phyloP scores from a whole-genome alignment of 768 basidiomycete genomes.

The Lentinula guzmanii region DNA sequence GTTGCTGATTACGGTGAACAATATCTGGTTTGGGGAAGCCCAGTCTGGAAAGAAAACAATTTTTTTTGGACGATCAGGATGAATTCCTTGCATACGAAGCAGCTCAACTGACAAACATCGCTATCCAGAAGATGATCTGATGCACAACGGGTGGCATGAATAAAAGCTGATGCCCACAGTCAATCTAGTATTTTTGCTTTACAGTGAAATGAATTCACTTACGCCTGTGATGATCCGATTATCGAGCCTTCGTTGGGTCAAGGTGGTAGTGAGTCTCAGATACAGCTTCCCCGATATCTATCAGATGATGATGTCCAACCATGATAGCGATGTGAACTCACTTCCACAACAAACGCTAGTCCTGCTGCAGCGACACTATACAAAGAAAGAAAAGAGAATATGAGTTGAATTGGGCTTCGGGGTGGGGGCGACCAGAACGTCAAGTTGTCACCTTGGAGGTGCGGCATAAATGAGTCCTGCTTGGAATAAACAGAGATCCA shows the following conservation, averaged over 20 bases:
- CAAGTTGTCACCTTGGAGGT: conserved; percentile 2
- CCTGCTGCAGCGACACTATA: conserved; percentile 5
- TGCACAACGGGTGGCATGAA: conserved; percentile 1
- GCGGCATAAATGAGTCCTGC: conserved; percentile 11
- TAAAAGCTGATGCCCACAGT: conserved; percentile 3
- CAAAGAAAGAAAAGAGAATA: not conserved
- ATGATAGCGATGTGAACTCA: not conserved
- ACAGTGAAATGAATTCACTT: not conserved
- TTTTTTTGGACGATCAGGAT: not conserved
- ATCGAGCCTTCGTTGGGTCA: not conserved
- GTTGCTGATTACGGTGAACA: not conserved
- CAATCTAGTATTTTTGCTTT: not conserved
- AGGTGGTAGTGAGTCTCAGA: not conserved
- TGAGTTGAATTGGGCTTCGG: not conserved
- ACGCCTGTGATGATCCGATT: not conserved
- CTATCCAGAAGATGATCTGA: conserved; percentile 7
- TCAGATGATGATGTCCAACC: not conserved
- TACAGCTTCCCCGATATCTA: not conserved
- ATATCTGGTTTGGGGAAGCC: not conserved
- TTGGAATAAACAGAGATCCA: conserved; percentile 9
- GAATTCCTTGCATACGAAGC: not conserved
- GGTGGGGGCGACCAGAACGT: not conserved
- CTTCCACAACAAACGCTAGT: conserved; percentile 4
- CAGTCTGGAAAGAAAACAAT: not conserved
- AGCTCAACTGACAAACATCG: conserved; percentile 3